A percentile compares a stretch with the other conserved stretches of the same genome.
These are phyloP conservation scores for Sordariomycetes sp. DNA, from an alignment of 2,329 filamentous ascomycete species.

Conservation along the genomic window DNA sequence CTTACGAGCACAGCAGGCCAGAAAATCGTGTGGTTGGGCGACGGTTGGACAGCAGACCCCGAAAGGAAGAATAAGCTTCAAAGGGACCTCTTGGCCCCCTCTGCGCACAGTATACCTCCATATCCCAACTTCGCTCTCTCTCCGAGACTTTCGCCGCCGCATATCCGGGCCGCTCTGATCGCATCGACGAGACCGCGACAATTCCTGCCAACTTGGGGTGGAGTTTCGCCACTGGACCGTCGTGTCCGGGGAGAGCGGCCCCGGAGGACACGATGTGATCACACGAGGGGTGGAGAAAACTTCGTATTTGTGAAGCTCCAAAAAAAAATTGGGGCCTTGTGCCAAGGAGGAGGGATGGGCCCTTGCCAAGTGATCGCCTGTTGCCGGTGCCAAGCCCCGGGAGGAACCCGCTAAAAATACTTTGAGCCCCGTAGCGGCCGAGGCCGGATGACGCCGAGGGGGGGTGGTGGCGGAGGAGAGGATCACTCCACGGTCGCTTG, in stretches of 20 bases:
- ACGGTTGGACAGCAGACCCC: neutral
- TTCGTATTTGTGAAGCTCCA: neutral
- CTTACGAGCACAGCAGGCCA: too few relatives aligned
- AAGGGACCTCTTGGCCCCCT: neutral
- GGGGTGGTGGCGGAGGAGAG: too few relatives aligned
- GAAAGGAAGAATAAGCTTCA: neutral
- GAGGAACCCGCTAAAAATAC: neutral
- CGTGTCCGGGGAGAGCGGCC: neutral
- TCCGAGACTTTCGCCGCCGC: neutral
- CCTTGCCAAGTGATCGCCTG: neutral
- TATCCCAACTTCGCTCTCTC: neutral
- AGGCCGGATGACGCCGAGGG: neutral
- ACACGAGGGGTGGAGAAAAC: neutral
- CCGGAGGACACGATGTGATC: neutral
- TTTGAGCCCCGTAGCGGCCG: neutral
- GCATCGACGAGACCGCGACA: too few relatives aligned
- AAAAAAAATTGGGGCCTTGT: neutral
- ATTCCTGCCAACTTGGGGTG: too few relatives aligned
- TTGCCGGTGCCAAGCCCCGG: neutral
- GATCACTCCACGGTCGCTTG: neutral
- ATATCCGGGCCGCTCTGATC: too few relatives aligned
- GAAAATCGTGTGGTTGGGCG: neutral
- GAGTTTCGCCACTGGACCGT: neutral
- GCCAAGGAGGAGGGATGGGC: neutral
- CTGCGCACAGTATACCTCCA: neutral